Base-by-base conservation (phyloP, 2,329 filamentous ascomycete species). In the Xylaria hypoxylon region DNA sequence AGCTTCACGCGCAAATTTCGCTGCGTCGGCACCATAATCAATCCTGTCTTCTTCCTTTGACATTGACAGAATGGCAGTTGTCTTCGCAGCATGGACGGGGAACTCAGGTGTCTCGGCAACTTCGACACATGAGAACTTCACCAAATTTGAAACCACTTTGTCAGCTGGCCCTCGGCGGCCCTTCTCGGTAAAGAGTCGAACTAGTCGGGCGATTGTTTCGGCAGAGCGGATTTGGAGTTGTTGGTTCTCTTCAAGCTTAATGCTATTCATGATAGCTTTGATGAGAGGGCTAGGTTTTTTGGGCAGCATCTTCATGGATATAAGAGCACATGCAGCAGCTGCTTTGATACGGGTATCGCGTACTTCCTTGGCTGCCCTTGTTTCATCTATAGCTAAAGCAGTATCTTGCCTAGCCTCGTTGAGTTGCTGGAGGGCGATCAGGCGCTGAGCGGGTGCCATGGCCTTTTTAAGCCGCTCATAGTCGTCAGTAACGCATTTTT, bases 61-160 rank as follows among this genome's bases (percentile, higher is more conserved):
- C 79, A 99, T 89, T 0, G 96, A 98, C 17, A 99, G 81, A 62
- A 99, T 96, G 15, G 91, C 90, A 70, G 90, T 89, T 51, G 90
- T 92, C 75, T 96, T 90, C 48, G 84, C 79, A 1, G 91, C 92
- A 74, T 98, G 96, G 31, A 92, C 90, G 4, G 90, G 89, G 77
- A 98, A 98, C 75, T 98, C 96, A 0, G 96, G 96, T 0, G 96
- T 99, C 79, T 99, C 96, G 0, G 96, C 95, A 1, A 96, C 97
- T 77, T 99, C 96, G 75, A 97, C 93, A 76, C 96, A 99, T 70
- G 94, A 97, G 80, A 97, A 99, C 76, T 97, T 98, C 81, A 97
- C 93, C 59, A 99, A 80, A 76, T 99, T 99, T 52, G 92, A 90
- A 31, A 98, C 94, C 15, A 99, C 92, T 81, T 99, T 99, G 78